Conservation (phyloP, 352 stramenopile species). For the Thraustotheca clavata region DNA sequence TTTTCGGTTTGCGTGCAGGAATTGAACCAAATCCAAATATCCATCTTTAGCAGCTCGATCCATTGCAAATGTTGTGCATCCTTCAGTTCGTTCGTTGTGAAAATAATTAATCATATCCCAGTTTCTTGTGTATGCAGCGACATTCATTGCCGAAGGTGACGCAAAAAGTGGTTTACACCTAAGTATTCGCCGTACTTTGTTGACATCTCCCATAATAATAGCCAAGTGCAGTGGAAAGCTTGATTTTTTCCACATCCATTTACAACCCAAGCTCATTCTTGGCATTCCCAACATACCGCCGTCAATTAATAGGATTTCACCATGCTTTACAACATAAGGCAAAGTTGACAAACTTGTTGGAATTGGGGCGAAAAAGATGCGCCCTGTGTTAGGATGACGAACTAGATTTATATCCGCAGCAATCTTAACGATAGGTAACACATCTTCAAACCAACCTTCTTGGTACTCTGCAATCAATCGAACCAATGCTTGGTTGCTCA, state of each 20-base stretch:
- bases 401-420: not conserved
- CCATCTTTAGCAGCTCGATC: conserved; percentile 42
- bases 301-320: not conserved
- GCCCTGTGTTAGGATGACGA: not conserved
- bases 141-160: not conserved
- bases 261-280: not conserved
- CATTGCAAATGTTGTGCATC: conserved; percentile 39
- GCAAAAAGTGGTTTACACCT: not conserved
- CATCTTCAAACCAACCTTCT: too few relatives aligned
- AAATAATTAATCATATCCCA: not conserved
- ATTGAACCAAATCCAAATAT: conserved; percentile 8
- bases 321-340: not conserved
- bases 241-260: not conserved
- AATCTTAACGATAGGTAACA: not conserved
- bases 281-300: not conserved
- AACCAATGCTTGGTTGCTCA: too few relatives aligned
- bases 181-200: not conserved
- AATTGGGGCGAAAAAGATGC: not conserved
- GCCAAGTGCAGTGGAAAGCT: not conserved
- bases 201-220: not conserved
- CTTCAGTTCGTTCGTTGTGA: conserved; percentile 25
- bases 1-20: not conserved
- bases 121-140: not conserved
- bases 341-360: not conserved
- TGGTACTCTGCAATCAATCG: too few relatives aligned